Evolutionary conservation across 345 rosid genomes (phyloP).

Genomic region (Gossypium raimondii): DNA sequence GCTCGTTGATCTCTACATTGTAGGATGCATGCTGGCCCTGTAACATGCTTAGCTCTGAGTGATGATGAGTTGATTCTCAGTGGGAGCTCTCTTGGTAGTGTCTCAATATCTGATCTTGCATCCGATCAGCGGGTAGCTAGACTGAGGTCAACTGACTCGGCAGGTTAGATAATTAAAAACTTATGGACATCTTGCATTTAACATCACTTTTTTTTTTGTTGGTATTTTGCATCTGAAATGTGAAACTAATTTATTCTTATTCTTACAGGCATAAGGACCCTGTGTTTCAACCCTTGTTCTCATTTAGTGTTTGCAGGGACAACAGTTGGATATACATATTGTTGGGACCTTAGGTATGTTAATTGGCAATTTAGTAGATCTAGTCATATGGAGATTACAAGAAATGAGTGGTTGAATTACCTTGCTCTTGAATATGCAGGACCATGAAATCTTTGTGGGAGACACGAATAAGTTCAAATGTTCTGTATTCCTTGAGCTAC

Average conservation of each 20-base stretch:
- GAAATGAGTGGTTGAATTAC: background rate
- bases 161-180: conserved; percentile 43
- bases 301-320: conserved; percentile 68
- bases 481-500: conserved; percentile 64
- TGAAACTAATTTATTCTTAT: conserved; percentile 15
- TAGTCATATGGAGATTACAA: background rate
- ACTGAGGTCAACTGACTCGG: conserved; percentile 51
- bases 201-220: background rate
- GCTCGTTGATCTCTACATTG: conserved; percentile 15
- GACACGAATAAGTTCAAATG: conserved; percentile 70
- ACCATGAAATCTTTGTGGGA: conserved; percentile 73
- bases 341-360: conserved; percentile 87
- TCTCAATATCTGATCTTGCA: conserved; percentile 57
- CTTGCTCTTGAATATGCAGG: conserved; percentile 34
- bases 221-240: background rate
- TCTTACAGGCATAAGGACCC: conserved; percentile 62
- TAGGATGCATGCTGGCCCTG: conserved; percentile 76
- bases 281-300: conserved; percentile 61
- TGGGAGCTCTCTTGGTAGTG: conserved; percentile 73
- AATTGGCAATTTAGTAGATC: background rate
- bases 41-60: conserved; percentile 66
- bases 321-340: conserved; percentile 60
- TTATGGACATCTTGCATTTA: background rate
- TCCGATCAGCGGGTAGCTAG: conserved; percentile 59
- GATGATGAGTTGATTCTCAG: conserved; percentile 63